These are phyloP conservation scores for Diplodia intermedia DNA, from an alignment of 2,329 filamentous ascomycete genomes.

Conservation along the genomic window DNA sequence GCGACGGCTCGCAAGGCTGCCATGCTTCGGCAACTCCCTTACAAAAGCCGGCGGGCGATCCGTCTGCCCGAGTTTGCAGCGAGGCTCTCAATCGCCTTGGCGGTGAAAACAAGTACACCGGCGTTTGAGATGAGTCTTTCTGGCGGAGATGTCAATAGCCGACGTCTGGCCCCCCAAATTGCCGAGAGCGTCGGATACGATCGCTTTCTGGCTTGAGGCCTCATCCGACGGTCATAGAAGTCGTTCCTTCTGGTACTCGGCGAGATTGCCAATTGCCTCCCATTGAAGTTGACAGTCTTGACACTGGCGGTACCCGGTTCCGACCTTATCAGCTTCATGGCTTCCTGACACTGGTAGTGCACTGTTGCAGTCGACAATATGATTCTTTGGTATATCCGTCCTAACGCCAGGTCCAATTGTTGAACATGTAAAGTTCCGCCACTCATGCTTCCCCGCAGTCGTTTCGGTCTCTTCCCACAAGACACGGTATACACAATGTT, in stretches of 20 bases:
- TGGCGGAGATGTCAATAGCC: neutral
- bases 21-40: conserved; percentile 2
- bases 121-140: neutral
- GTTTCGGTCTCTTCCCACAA: neutral
- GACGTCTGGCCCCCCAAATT: neutral
- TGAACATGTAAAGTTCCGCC: conserved; percentile 11
- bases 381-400: conserved; percentile 30
- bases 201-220: neutral
- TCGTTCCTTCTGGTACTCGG: neutral
- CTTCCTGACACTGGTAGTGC: no score
- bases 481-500: conserved; percentile 14
- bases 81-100: neutral
- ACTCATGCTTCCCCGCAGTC: neutral
- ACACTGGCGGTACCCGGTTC: neutral
- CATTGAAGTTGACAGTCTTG: neutral
- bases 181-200: neutral
- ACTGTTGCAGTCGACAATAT: conserved; percentile 20
- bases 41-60: neutral
- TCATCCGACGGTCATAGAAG: neutral
- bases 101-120: neutral
- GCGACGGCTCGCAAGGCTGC: conserved; percentile 4
- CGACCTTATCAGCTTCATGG: neutral
- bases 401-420: conserved; percentile 23
- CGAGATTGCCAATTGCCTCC: neutral
- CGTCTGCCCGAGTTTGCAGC: neutral